Base-by-base conservation (phyloP, 176 grass and related monocot genomes). In the Oryza meyeriana region DNA sequence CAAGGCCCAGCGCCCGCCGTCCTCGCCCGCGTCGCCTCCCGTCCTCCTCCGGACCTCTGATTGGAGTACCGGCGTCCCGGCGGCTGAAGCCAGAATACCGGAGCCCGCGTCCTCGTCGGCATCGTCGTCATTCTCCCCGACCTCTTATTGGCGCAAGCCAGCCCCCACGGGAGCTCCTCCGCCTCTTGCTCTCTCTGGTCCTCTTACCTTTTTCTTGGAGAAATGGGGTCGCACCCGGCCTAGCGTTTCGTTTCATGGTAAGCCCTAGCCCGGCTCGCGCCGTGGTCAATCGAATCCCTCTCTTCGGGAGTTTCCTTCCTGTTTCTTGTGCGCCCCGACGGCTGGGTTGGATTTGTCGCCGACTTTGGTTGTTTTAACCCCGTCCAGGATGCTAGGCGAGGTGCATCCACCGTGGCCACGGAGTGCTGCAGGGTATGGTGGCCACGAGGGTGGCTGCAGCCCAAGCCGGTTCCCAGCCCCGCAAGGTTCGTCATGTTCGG, bases 361-460 rank as follows among this genome's bases (percentile, higher is more conserved):
- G 64, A 34, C 34, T 65, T 34, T 59, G 8, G 1, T 79, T 79
- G 8, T 26, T 80, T n/a, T 16, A 55, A 36, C 38, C 24, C 50
- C 31, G 1, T 66, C 8, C 44, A 69, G 78, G 39, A 35, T 32
- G 27, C 69, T 47, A 82, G 12, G 13, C 57, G 64, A 82, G 20
- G 40, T 47, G 28, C 71, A 38, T 18, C 41, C 18, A 12, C 16
- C 12, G 61, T 78, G 75, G 42, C 63, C 39, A 55, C 80, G 28
- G 77, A 80, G 52, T 64, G 70, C 33, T 89, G 87, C 77, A 75
- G 87, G 77, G 75, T 89, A 41, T 85, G 87, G 87, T 89, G 87
- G 82, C 87, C 87, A 10, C 71, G 71, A 39, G 69, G 67, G 69
- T 36, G 74, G 30, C 48, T 29, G 50, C 76, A 69, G 81, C 63